A percentile compares a stretch with the other conserved stretches of the same genome.
These are phyloP conservation scores for Phaeolepiota aurea DNA, from an alignment of 768 basidiomycete genomes.

Conservation along the genomic window DNA sequence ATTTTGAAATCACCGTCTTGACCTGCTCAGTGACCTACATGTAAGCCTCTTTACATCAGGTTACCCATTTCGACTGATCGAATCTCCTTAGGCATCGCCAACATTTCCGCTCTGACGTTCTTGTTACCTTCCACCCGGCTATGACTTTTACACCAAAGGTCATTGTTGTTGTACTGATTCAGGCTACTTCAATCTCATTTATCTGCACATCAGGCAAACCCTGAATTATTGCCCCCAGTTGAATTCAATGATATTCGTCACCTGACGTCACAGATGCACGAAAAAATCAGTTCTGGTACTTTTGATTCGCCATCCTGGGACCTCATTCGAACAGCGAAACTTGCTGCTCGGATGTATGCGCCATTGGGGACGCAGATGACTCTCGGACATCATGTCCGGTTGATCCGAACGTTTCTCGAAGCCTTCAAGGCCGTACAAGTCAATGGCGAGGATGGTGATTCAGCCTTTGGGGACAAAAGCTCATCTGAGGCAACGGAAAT, in stretches of 20 bases:
- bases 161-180: conserved; percentile 3
- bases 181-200: too few species aligned
- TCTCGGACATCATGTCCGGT: conserved; percentile 76
- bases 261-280: conserved; percentile 54
- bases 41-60: conserved; percentile 23
- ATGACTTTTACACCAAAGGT: conserved; percentile 61
- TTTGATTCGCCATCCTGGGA: conserved; percentile 84
- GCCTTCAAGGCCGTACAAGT: conserved; percentile 48
- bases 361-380: conserved; percentile 84
- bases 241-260: conserved; percentile 51
- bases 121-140: conserved; percentile 75
- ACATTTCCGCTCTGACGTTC: conserved; percentile 81
- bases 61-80: conserved; percentile 3
- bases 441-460: conserved; percentile 11
- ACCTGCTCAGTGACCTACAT: conserved; percentile 83
- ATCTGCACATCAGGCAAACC: conserved; percentile 44
- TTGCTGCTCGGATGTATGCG: conserved; percentile 74
- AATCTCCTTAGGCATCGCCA: conserved; percentile 57
- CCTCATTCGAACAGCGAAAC: conserved; percentile 63
- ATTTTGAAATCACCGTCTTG: conserved; percentile 65
- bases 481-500: conserved; percentile 13
- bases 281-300: conserved; percentile 67
- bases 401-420: conserved; percentile 69
- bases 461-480: conserved; percentile 14
- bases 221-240: conserved; percentile 63